These are phyloP conservation scores for Crithidia mellificae DNA, from an alignment of 208 protist genomes.

Conservation along the genomic window DNA sequence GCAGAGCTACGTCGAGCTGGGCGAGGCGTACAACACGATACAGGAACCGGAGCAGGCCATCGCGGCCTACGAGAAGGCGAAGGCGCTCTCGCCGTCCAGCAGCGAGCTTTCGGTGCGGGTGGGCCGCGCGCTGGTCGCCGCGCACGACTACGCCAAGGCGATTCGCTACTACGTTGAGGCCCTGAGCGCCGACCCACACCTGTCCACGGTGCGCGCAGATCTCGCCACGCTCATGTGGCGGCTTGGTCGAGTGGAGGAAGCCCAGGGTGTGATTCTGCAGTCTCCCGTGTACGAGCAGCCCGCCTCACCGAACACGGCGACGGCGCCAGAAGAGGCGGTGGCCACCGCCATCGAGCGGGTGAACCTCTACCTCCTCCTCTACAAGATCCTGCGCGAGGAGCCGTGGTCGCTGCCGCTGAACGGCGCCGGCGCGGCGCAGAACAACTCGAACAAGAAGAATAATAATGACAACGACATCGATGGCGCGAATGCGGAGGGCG, in stretches of 20 bases:
- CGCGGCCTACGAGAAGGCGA: slow-evolving; percentile 86
- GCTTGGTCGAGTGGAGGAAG: slow-evolving; percentile 68
- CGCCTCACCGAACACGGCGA: neutral
- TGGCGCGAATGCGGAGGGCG: slow-evolving; percentile 8
- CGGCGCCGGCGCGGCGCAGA: neutral
- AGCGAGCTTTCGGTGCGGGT: slow-evolving; percentile 89
- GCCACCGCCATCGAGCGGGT: slow-evolving; percentile 70
- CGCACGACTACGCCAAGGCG: slow-evolving; percentile 93
- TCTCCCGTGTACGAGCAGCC: slow-evolving; percentile 44
- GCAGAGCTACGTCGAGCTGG: slow-evolving; percentile 82
- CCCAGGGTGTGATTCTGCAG: slow-evolving; percentile 59
- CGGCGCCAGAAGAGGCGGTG: slow-evolving; percentile 36
- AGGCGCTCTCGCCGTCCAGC: slow-evolving; percentile 81
- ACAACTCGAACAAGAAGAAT: neutral
- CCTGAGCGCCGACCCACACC: slow-evolving; percentile 57
- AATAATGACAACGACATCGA: neutral
- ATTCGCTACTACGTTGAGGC: slow-evolving; percentile 92
- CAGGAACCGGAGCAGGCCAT: slow-evolving; percentile 92
- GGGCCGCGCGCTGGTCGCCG: slow-evolving; percentile 90
- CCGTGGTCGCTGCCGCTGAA: slow-evolving; percentile 23
- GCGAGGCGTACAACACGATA: slow-evolving; percentile 87
- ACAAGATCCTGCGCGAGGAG: slow-evolving; percentile 71
- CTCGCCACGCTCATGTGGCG: slow-evolving; percentile 91
- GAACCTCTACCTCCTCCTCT: slow-evolving; percentile 86
- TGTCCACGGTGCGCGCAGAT: slow-evolving; percentile 84